These are phyloP conservation scores for Pythium aquatile DNA, from an alignment of 352 stramenopile species.

Conservation along the genomic window DNA sequence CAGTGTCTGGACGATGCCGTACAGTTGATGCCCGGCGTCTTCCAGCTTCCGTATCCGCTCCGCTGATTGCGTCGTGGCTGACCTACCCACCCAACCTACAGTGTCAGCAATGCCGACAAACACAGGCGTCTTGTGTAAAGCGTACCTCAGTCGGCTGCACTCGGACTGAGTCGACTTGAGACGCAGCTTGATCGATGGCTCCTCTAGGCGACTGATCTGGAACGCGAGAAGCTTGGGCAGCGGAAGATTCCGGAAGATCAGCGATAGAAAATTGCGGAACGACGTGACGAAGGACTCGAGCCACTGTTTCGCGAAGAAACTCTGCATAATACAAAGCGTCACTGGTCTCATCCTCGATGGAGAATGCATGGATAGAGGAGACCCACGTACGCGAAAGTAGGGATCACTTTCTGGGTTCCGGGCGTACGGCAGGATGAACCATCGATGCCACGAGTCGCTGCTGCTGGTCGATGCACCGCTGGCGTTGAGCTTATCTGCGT, in stretches of 20 bases:
- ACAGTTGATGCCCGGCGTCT: constrained; percentile 52
- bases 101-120: neutral
- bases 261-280: constrained; percentile 75
- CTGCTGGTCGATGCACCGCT: constrained; percentile 25
- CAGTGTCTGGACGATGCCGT: constrained; percentile 59
- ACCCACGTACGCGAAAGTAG: constrained; percentile 55
- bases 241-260: constrained; percentile 73
- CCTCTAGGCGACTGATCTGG: constrained; percentile 63
- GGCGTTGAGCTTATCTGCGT: constrained; percentile 68
- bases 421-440: constrained; percentile 84
- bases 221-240: constrained; percentile 78
- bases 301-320: constrained; percentile 76
- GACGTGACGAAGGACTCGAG: constrained; percentile 68
- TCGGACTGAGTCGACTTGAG: constrained; percentile 73
- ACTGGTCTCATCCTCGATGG: neutral
- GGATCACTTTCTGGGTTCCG: constrained; percentile 65
- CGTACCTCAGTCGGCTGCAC: constrained; percentile 54
- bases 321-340: constrained; percentile 7
- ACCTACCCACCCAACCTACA: constrained; percentile 4
- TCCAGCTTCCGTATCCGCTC: constrained; percentile 65
- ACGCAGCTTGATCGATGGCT: constrained; percentile 66
- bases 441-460: constrained; percentile 65
- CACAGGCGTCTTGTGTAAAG: neutral
- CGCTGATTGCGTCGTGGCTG: constrained; percentile 48
- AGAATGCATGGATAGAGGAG: neutral